Evolutionary conservation across 2,329 filamentous ascomycete species (phyloP), one percentile per base, ranked within the genome.

Genomic region (Clarireedia homoeocarpa): DNA sequence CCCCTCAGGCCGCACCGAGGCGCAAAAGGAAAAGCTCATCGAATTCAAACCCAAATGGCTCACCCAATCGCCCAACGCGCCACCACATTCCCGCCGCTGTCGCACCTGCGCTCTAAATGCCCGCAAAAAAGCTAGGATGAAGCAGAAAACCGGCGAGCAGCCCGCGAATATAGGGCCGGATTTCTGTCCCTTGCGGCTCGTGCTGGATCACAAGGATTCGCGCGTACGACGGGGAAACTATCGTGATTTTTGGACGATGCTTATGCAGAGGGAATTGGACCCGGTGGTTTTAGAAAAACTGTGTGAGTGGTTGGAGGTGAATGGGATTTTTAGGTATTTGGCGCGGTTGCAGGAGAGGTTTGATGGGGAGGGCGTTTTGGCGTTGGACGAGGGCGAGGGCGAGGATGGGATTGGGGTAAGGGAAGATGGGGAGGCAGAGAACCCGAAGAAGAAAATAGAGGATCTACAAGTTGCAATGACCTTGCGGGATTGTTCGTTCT

Each of bases 21-120:
- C 20, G 20, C 20, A 20, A 20, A 20, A 20, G 20, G 20, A 20
- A 20, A 30, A 44, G 5, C 67, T 87, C 34, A 73, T 88, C 55
- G 87, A 92, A 68, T 86, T 92, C 72, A 94, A 94, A 69, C 88
- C 89, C 14, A 94, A 94, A 71, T 94, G 89, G 89, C 79, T 94
- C 26, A 73, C 78, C 7, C 88, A 91, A 68, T 91, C 88, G 2
- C 87, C 85, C 4, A 83, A 81, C 39, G 88, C 88, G 0, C 89
- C 88, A 1, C 26, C 67, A 0, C 71, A 73, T 27, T 80, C 86
- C 42, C 78, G 75, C 51, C 77, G 86, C 51, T 94, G 89, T 71
- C 82, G 89, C 34, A 90, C 86, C 40, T 94, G 89, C 68, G 89
- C 89, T 58, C 63, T 30, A 27, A 63, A 51, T 56, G 54, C 49